A percentile compares a stretch with the other conserved stretches of the same genome.
Evolutionary conservation across 1,139 yeast species (phyloP).

Genomic region (Kurtzmaniella quercitrusa): DNA sequence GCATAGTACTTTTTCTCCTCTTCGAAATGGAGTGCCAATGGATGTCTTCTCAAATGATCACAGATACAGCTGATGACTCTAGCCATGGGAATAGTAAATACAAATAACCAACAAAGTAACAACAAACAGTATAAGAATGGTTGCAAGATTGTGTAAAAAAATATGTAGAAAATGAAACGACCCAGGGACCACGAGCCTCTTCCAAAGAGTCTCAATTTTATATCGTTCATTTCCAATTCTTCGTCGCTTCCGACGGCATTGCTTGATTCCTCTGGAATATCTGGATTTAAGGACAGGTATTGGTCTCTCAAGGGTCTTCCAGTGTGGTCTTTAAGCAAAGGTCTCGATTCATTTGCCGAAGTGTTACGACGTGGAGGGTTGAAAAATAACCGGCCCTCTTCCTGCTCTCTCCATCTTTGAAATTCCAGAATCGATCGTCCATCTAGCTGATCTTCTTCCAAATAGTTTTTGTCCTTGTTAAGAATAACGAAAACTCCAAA

Average conservation of each 20-base stretch:
- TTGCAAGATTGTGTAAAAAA: constrained; percentile 64
- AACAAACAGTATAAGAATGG: constrained; percentile 62
- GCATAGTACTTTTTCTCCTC: constrained; percentile 51
- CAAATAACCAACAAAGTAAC: constrained; percentile 71
- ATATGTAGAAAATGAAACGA: constrained; percentile 70
- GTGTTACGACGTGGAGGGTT: constrained; percentile 57
- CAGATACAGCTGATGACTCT: constrained; percentile 57
- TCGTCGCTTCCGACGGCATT: constrained; percentile 19
- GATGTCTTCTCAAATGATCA: constrained; percentile 83
- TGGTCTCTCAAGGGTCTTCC: constrained; percentile 42
- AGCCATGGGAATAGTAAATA: constrained; percentile 92
- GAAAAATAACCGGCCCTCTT: constrained; percentile 65
- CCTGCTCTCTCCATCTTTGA: constrained; percentile 83
- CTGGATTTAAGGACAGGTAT: constrained; percentile 23
- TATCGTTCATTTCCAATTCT: constrained; percentile 24
- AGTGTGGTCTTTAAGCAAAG: constrained; percentile 40
- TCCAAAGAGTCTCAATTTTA: constrained; percentile 71
- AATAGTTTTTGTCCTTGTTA: constrained; percentile 72
- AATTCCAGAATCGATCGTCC: constrained; percentile 85
- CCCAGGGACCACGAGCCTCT: constrained; percentile 92
- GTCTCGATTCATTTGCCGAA: constrained; percentile 28
- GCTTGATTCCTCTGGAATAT: not conserved
- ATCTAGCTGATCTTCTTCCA: constrained; percentile 83
- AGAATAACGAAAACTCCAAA: constrained; percentile 87
- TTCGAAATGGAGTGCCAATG: constrained; percentile 74